Conservation (phyloP, 192 early-diverging fungal genomes). For the Coemansia sp. region DNA sequence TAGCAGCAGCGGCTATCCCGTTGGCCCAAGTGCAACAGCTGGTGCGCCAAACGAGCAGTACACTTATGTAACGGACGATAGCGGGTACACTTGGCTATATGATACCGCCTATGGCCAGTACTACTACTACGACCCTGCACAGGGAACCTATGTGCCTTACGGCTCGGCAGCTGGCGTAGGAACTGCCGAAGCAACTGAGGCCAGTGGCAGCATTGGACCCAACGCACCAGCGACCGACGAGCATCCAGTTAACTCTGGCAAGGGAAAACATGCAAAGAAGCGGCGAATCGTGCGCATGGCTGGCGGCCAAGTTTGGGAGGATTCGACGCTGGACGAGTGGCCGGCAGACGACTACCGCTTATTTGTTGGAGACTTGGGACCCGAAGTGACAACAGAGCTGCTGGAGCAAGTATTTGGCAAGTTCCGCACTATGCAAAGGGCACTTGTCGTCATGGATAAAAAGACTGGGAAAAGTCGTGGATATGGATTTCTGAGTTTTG, state of each 20-base stretch:
- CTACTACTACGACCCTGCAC: conserved; percentile 47
- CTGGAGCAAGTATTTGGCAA: conserved; percentile 80
- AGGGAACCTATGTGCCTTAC: conserved; percentile 31
- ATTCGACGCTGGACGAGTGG: conserved; percentile 83
- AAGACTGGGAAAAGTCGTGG: conserved; percentile 83
- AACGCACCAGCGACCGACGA: neutral
- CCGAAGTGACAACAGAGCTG: conserved; percentile 86
- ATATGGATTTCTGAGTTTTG: conserved; percentile 94
- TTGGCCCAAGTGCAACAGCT: neutral
- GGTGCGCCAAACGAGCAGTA: conserved; percentile 26
- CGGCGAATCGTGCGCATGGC: conserved; percentile 75
- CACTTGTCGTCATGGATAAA: conserved; percentile 85
- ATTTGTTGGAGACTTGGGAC: conserved; percentile 93
- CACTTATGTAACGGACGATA: conserved; percentile 47
- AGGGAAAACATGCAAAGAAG: conserved; percentile 56
- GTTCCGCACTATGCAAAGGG: conserved; percentile 79
- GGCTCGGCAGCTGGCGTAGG: conserved; percentile 5
- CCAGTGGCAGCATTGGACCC: neutral
- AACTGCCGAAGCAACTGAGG: neutral
- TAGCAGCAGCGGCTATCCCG: neutral
- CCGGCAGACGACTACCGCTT: conserved; percentile 88
- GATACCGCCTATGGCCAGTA: conserved; percentile 39
- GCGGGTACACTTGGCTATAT: conserved; percentile 44
- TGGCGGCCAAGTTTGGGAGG: conserved; percentile 95
- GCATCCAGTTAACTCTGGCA: conserved; percentile 23